Conservation (phyloP, 768 basidiomycete genomes). For the Suillus placidus region DNA sequence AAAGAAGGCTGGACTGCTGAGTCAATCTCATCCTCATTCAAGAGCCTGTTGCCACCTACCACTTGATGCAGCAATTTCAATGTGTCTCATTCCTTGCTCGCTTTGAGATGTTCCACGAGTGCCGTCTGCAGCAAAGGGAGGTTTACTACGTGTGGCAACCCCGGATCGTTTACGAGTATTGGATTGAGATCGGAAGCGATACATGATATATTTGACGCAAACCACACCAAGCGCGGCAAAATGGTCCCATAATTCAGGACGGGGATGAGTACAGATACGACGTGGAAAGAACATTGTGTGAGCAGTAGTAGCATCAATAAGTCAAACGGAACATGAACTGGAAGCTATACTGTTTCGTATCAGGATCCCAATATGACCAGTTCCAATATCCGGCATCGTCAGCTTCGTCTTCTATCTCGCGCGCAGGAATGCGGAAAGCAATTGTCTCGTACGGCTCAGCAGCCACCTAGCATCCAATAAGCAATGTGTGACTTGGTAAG, state of each 20-base stretch:
- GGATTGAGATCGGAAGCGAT: constrained; percentile 17
- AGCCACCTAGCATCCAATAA: constrained; percentile 70
- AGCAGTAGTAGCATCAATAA: constrained; percentile 26
- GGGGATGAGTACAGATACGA: background rate
- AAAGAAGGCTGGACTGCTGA: background rate
- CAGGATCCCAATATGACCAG: constrained; percentile 99
- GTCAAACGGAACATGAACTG: constrained; percentile 91
- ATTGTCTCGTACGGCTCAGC: constrained; percentile 99
- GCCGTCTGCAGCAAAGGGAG: background rate
- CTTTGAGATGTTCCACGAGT: too few species aligned
- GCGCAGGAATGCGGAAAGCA: constrained; percentile 95
- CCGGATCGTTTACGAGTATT: constrained; percentile 14
- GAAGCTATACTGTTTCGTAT: constrained; percentile 98
- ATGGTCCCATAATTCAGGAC: background rate
- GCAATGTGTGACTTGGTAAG: constrained; percentile 24
- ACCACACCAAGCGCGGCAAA: background rate
- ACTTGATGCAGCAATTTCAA: background rate
- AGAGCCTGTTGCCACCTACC: background rate
- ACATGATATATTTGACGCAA: background rate
- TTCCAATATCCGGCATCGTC: constrained; percentile 91
- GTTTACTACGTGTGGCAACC: background rate
- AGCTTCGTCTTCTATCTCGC: constrained; percentile 94
- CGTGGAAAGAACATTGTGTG: background rate
- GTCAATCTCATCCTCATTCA: background rate
- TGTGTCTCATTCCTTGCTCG: too few species aligned